Evolutionary conservation across 129 eudicot genomes (phyloP), one percentile per base, ranked within the genome.

Genomic region (Flaveria bidentis): DNA sequence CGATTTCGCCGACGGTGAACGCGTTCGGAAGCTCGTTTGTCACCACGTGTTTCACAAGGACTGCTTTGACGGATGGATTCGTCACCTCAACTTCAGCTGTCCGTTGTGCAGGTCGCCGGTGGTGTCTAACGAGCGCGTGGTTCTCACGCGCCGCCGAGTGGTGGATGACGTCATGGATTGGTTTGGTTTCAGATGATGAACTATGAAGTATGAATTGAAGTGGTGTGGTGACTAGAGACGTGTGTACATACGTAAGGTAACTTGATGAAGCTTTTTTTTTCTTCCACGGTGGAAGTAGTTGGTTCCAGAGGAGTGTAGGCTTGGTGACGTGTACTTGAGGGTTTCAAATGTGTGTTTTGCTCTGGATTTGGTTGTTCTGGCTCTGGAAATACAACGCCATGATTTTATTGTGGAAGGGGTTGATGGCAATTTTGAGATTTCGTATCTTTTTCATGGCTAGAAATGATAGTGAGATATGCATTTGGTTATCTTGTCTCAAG

Each of bases 21-120:
- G 57, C 17, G 90, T 93, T 80, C 89, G 95, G 23, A 85, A 71
- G 83, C 74, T 93, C 13, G 78, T 78, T 10, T 93, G 98, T 82
- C 62, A 83, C 5, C 98, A 93, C 75, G 95, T 90, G 15, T 93
- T 93, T 73, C 98, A 93, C 46, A 88, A 83, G 81, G 89, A 82
- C 39, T 93, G 98, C 65, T 79, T 93, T 18, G 98, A 93, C 36
- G 92, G 97, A n/a, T 93, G 98, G 95, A 85, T 93, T 20, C 85
- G 78, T 66, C 89, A 84, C 11, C 77, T 90, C 46, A 85, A 90
- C 72, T 85, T 90, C 53, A 85, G 67, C 52, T 93, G 98, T 47
- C 98, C 98, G 11, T 82, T 93, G 18, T 93, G 98, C 67, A 74
- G 97, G 62, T 73, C 84, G 9, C 80, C 85, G 42, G 60, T 88